Evolutionary conservation across 2,329 filamentous ascomycete genomes (phyloP), one percentile per base, ranked within the genome.

Genomic region (Epichloe coenophiala): DNA sequence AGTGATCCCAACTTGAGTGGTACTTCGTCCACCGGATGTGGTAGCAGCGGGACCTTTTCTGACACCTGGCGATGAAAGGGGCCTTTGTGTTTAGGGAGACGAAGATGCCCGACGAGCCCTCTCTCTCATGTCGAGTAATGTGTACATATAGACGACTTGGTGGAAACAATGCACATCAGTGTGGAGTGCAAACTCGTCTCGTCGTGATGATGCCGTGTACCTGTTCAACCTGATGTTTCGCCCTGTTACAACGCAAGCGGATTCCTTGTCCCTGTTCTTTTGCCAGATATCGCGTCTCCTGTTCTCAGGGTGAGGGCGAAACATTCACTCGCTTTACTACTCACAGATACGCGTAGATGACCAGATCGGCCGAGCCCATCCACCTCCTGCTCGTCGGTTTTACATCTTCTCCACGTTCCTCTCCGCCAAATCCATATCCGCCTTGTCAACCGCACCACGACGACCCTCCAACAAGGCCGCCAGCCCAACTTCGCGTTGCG

Each of bases 1-100:
- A 73, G 69, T 48, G 79, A 79, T 21, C 66, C 68, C 0, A 71
- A 72, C 48, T 58, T 68, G 39, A 62, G 60, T n/a, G 50, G 37
- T 15, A 42, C 33, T 6, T 53, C 51, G 3, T 49, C 51, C 6
- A 31, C 13, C 15, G 48, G 41, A 38, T 53, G 51, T 21, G 42
- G 35, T 11, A 51, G 51, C 37, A 40, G 41, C 15, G 41, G 37
- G 13, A 44, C 19, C 2, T 33, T 53, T 9, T 42, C 43, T 35
- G 51, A 53, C 23, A n/a, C 13, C 3, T 53, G 51, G 51, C 46
- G 42, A n/a, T 53, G 42, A 45, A n/a, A 21, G 12, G 13, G 12
- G 6, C 11, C 23, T 19, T 6, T 43, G 11, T 43, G 19, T n/a
- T 39, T 31, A 11, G 31, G 31, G 7, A 9, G 7, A 9, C 27